These are phyloP conservation scores for Penicillium sp. DNA, from an alignment of 2,329 filamentous ascomycete genomes.

Conservation along the genomic window DNA sequence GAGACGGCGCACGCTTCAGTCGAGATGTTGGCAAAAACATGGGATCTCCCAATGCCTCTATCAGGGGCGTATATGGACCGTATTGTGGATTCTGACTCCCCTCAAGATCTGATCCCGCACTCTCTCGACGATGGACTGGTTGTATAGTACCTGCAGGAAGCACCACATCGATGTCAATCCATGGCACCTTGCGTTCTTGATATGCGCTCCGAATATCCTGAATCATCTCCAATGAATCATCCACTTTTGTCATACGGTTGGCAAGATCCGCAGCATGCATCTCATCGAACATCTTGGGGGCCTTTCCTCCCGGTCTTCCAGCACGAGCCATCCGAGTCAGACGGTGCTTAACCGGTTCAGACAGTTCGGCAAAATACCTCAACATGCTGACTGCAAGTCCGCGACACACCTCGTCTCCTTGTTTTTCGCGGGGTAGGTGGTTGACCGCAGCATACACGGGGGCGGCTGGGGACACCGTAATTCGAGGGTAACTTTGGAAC, in stretches of 20 bases:
- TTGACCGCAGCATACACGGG: slow-evolving; percentile 87
- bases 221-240: slow-evolving; percentile 71
- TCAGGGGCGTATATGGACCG: slow-evolving; percentile 70
- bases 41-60: slow-evolving; percentile 77
- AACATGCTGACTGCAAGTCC: slow-evolving; percentile 87
- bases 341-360: slow-evolving; percentile 69
- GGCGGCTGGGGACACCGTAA: slow-evolving; percentile 90
- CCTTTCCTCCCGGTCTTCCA: slow-evolving; percentile 58
- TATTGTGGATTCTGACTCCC: slow-evolving; percentile 55
- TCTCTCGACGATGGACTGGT: slow-evolving; percentile 59
- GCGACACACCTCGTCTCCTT: slow-evolving; percentile 90
- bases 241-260: slow-evolving; percentile 76
- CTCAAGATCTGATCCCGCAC: slow-evolving; percentile 50
- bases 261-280: slow-evolving; percentile 91
- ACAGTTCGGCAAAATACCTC: slow-evolving; percentile 91
- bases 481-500: slow-evolving; percentile 81
- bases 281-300: slow-evolving; percentile 75
- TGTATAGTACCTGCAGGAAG: slow-evolving; percentile 72
- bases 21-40: slow-evolving; percentile 84
- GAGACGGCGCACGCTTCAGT: slow-evolving; percentile 80
- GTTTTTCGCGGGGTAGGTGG: slow-evolving; percentile 85
- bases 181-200: slow-evolving; percentile 76
- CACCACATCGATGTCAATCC: slow-evolving; percentile 83
- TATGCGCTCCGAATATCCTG: slow-evolving; percentile 71
- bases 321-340: slow-evolving; percentile 57